phyloP scores from a whole-genome alignment of 192 early-diverging fungal genomes.

The Chytriomyces sp. region DNA sequence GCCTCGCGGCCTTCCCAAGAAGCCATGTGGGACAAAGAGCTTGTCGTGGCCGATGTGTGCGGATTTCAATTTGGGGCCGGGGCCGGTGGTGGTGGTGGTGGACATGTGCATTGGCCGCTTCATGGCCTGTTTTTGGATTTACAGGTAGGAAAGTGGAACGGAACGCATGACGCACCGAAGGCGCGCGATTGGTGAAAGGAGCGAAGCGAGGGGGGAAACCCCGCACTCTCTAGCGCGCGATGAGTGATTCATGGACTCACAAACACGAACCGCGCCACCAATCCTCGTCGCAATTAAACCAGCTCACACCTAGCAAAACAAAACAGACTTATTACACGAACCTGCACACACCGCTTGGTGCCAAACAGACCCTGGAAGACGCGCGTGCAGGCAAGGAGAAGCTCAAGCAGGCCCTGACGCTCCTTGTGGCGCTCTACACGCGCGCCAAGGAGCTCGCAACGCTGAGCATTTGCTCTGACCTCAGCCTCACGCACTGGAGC shows the following conservation, averaged over 20 bases:
- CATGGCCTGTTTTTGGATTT: conserved; percentile 53
- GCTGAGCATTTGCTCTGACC: conserved; percentile 38
- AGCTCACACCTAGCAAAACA: too few relatives aligned
- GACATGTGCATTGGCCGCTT: conserved; percentile 49
- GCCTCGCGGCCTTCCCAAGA: conserved; percentile 32
- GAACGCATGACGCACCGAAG: not conserved
- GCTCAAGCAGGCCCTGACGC: conserved; percentile 26
- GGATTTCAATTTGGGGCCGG: conserved; percentile 50
- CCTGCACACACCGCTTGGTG: too few relatives aligned
- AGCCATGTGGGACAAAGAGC: conserved; percentile 42
- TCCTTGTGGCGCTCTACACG: conserved; percentile 28
- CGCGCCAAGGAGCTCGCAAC: conserved; percentile 34
- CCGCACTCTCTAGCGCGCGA: too few relatives aligned
- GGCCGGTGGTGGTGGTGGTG: too few relatives aligned
- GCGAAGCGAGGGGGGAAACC: too few relatives aligned
- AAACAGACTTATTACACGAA: too few relatives aligned
- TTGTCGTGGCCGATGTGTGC: conserved; percentile 40
- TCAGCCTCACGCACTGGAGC: conserved; percentile 45
- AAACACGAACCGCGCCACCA: not conserved
- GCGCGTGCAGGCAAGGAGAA: too few relatives aligned
- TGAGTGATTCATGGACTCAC: not conserved
- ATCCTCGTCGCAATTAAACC: conserved; percentile 23
- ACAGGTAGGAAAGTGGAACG: conserved; percentile 32
- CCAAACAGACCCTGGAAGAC: too few relatives aligned
- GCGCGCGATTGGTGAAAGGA: not conserved